Percentiles rank a stretch among this genome's conserved stretches.
phyloP scores from a whole-genome alignment of 257 asterid genomes.

The Solanum chaucha region DNA sequence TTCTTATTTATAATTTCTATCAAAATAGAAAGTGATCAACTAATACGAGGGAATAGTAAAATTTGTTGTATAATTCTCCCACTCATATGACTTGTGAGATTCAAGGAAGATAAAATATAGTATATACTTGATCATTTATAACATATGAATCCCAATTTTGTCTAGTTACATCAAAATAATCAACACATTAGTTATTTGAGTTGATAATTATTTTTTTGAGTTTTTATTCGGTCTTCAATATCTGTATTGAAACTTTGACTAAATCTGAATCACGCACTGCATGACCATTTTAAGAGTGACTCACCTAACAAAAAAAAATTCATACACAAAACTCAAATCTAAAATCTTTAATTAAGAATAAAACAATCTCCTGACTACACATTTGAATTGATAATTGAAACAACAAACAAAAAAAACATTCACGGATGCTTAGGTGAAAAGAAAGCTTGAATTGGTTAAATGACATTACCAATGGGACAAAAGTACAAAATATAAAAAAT shows the following conservation, averaged over 20 bases:
- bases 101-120: not conserved
- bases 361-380: no score
- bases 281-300: fast-evolving
- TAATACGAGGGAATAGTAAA: not conserved
- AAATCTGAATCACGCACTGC: no score
- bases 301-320: no score
- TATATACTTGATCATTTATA: not conserved
- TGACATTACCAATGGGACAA: not conserved
- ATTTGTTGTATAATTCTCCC: not conserved
- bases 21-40: no score
- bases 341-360: no score
- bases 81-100: not conserved
- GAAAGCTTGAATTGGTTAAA: not conserved
- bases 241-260: fast-evolving
- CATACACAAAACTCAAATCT: no score
- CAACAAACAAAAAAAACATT: not conserved
- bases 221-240: no score
- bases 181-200: not conserved
- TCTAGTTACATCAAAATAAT: not conserved
- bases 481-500: not conserved
- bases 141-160: not conserved
- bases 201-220: not conserved
- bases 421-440: not conserved
- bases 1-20: no score
- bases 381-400: not conserved